These are phyloP conservation scores for Fusarium protoensiforme DNA, from an alignment of 2,329 filamentous ascomycete genomes.

Conservation along the genomic window DNA sequence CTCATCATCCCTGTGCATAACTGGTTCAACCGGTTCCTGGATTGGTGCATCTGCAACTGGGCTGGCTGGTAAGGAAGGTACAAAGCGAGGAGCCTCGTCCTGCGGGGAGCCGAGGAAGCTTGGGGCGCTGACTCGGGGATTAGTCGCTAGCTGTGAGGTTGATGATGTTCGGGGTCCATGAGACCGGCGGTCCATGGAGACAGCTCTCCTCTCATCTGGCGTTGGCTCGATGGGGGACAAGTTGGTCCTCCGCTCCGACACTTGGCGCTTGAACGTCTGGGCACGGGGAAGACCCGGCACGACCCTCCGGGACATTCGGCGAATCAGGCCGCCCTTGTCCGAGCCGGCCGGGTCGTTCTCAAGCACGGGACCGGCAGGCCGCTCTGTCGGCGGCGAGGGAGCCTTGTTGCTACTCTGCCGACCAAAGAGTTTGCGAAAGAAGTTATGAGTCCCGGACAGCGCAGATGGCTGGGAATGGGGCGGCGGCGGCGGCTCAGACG, in stretches of 20 bases:
- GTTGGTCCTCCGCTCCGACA: slow-evolving; percentile 81
- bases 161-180: slow-evolving; percentile 46
- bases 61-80: slow-evolving; percentile 29
- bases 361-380: slow-evolving; percentile 48
- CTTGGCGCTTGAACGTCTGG: slow-evolving; percentile 84
- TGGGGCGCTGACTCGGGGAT: slow-evolving; percentile 61
- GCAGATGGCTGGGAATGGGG: slow-evolving; percentile 38
- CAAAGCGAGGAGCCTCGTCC: slow-evolving; percentile 28
- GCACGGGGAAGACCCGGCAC: slow-evolving; percentile 81
- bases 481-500: slow-evolving; percentile 44
- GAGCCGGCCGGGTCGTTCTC: slow-evolving; percentile 39
- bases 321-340: slow-evolving; percentile 50
- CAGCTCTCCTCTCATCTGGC: slow-evolving; percentile 75
- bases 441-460: slow-evolving; percentile 38
- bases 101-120: slow-evolving; percentile 51
- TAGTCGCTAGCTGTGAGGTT: slow-evolving; percentile 31
- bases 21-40: slow-evolving; percentile 9
- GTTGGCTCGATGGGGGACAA: slow-evolving; percentile 74
- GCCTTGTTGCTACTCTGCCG: slow-evolving; percentile 29
- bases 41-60: slow-evolving; percentile 19
- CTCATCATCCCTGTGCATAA: slow-evolving; percentile 32
- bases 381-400: slow-evolving; percentile 22
- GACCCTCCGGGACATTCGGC: slow-evolving; percentile 68
- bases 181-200: slow-evolving; percentile 70
- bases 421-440: slow-evolving; percentile 45